Evolutionary conservation across 768 basidiomycete genomes (phyloP).

Genomic region (Cystofilobasidium bisporidii): DNA sequence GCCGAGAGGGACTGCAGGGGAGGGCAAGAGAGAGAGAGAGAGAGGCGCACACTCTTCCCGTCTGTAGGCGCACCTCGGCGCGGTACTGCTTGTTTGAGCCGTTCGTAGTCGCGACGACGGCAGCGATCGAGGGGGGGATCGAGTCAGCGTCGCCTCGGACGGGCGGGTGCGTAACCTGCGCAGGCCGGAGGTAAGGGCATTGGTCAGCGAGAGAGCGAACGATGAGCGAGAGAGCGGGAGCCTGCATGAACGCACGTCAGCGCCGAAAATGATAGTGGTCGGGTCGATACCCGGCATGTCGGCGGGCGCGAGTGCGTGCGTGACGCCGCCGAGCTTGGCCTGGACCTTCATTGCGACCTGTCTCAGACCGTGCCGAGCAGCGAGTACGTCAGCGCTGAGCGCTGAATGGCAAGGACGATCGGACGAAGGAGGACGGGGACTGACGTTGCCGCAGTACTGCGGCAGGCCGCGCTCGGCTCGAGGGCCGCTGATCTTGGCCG

Average conservation of each 20-base stretch:
- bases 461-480: constrained; percentile 18
- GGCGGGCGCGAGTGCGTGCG: constrained; percentile 7
- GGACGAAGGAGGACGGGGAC: neutral
- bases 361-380: neutral
- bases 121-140: constrained; percentile 37
- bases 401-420: too few relatives aligned
- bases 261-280: constrained; percentile 40
- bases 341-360: constrained; percentile 15
- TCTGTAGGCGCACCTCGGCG: constrained; percentile 35
- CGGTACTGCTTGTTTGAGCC: constrained; percentile 30
- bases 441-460: constrained; percentile 20
- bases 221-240: neutral
- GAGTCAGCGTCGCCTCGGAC: constrained; percentile 32
- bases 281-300: constrained; percentile 26
- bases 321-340: constrained; percentile 22
- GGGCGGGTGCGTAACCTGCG: constrained; percentile 34
- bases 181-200: neutral
- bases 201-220: neutral
- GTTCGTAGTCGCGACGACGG: constrained; percentile 39
- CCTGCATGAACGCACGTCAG: constrained; percentile 32
- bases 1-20: constrained; percentile 24
- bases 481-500: constrained; percentile 1
- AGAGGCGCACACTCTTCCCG: constrained; percentile 37
- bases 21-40: too few relatives aligned
- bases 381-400: too few relatives aligned